phyloP scores from a whole-genome alignment of 441 rosid genomes.

The Manihot esculenta region DNA sequence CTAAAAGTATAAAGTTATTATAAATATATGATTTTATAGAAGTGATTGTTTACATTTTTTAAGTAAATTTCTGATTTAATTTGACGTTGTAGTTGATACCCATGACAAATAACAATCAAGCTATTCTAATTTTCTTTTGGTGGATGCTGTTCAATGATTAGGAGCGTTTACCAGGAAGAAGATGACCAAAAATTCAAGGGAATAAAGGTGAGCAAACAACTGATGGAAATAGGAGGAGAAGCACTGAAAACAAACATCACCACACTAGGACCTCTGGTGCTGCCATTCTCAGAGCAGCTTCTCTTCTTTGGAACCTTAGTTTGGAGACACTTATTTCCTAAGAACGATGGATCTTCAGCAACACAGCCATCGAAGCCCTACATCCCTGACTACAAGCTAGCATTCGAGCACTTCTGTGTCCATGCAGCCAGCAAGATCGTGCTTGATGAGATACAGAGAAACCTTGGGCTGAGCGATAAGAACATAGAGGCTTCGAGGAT shows the following conservation, averaged over 20 bases:
- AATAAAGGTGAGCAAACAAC: conserved; percentile 68
- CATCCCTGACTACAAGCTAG: conserved; percentile 92
- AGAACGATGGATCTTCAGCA: conserved; percentile 1
- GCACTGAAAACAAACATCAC: conserved; percentile 93
- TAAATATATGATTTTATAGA: no score
- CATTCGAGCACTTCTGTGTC: conserved; percentile 86
- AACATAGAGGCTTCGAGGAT: conserved; percentile 87
- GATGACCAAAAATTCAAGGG: conserved; percentile 74
- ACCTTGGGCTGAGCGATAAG: conserved; percentile 68
- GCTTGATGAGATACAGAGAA: conserved; percentile 80
- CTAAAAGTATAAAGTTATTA: no score
- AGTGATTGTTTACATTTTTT: no score
- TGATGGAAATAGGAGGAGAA: conserved; percentile 83
- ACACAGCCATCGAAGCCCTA: conserved; percentile 53
- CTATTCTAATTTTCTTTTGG: background rate
- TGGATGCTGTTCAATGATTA: conserved; percentile 7
- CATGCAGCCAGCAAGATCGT: conserved; percentile 79
- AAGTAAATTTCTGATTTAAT: background rate
- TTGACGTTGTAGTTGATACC: no score
- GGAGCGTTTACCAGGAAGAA: conserved; percentile 86
- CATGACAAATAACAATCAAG: no score
- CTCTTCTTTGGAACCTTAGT: conserved; percentile 65
- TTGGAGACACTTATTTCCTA: conserved; percentile 44
- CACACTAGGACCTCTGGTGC: conserved; percentile 81
- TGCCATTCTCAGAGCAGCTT: conserved; percentile 91